phyloP scores from a whole-genome alignment of 2,329 filamentous ascomycete genomes.

The Penicillium occitanis region DNA sequence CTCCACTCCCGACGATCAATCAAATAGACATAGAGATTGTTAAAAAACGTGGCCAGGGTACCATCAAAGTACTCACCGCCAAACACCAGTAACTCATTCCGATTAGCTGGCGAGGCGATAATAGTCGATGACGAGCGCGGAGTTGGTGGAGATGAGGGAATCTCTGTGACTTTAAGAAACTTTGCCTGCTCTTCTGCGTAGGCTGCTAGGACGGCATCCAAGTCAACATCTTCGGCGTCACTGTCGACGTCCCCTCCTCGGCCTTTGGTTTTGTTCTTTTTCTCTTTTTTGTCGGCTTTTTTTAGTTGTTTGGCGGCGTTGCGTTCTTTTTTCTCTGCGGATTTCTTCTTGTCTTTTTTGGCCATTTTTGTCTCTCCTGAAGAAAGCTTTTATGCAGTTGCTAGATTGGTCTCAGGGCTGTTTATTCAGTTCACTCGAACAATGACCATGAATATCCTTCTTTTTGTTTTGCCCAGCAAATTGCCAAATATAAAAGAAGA shows the following conservation, averaged over 20 bases:
- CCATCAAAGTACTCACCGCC: conserved; percentile 97
- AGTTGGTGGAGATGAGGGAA: conserved; percentile 68
- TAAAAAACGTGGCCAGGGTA: conserved; percentile 71
- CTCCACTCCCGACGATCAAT: conserved; percentile 88
- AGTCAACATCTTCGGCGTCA: conserved; percentile 87
- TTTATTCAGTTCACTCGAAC: not conserved
- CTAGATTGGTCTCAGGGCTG: no score
- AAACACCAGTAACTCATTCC: conserved; percentile 85
- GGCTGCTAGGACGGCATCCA: conserved; percentile 89
- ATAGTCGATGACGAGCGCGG: conserved; percentile 78
- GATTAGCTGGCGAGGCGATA: conserved; percentile 79
- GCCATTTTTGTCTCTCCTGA: conserved; percentile 40
- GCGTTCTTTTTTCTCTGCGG: conserved; percentile 57
- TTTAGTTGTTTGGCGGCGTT: conserved; percentile 76
- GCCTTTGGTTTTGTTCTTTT: conserved; percentile 71
- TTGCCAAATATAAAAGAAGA: not conserved
- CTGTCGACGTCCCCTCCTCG: conserved; percentile 65
- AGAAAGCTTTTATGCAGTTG: no score
- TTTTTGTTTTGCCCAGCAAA: not conserved
- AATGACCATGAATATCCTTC: not conserved
- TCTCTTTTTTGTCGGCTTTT: conserved; percentile 73
- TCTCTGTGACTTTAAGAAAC: conserved; percentile 91
- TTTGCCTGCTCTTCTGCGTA: conserved; percentile 91
- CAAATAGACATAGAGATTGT: conserved; percentile 67
- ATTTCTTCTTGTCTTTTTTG: conserved; percentile 57